A percentile compares a stretch with the other conserved stretches of the same genome.
These are phyloP conservation scores for Lachancea meyersii DNA, from an alignment of 805 yeast species.

Conservation along the genomic window DNA sequence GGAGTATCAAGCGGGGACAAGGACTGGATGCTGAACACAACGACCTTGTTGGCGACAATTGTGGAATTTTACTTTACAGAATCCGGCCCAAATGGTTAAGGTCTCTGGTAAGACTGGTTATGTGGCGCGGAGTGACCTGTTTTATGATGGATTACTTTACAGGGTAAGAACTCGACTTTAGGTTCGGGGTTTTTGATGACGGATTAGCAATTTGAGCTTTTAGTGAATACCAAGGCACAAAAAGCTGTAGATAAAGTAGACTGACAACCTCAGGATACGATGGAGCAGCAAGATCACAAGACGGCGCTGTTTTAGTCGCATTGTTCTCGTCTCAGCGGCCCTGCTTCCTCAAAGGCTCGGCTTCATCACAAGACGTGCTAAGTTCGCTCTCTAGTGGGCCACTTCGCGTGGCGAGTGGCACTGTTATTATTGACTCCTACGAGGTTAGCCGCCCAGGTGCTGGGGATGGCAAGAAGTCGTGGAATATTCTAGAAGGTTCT, in stretches of 20 bases:
- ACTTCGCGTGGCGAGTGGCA: too few species aligned
- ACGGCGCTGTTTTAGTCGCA: too few species aligned
- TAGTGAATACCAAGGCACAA: too few species aligned
- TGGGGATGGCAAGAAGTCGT: neutral
- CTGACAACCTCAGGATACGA: too few species aligned
- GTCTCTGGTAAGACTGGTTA: constrained; percentile 40
- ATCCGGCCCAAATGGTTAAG: constrained; percentile 49
- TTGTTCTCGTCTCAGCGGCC: too few species aligned
- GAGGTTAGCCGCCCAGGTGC: neutral
- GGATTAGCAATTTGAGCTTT: too few species aligned
- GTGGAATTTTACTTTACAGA: constrained; percentile 58
- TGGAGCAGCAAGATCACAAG: too few species aligned
- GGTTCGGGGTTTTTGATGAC: neutral
- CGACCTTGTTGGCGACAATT: constrained; percentile 55
- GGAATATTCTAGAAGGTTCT: neutral
- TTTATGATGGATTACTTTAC: constrained; percentile 43
- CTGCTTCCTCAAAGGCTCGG: too few species aligned
- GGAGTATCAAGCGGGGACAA: constrained; percentile 69
- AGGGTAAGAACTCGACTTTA: constrained; percentile 17
- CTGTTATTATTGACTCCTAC: neutral
- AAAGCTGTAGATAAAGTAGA: too few species aligned
- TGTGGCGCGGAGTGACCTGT: constrained; percentile 62
- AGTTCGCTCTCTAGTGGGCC: too few species aligned
- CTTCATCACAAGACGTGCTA: too few species aligned
- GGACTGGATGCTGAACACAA: constrained; percentile 73